A percentile compares a stretch with the other conserved stretches of the same genome.
These are phyloP conservation scores for Xerocomus potaroensis DNA, from an alignment of 768 basidiomycete species.

Conservation along the genomic window DNA sequence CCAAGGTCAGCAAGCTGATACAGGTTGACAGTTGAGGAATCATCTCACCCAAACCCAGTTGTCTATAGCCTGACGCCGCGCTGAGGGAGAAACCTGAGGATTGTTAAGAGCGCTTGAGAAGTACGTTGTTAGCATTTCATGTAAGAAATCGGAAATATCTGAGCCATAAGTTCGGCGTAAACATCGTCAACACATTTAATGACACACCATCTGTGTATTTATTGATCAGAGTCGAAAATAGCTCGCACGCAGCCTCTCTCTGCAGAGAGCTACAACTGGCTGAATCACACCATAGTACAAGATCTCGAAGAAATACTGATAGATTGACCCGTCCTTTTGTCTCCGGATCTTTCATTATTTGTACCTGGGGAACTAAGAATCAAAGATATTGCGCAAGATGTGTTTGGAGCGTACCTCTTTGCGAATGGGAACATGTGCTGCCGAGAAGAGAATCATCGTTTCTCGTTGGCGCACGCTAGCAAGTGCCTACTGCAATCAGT, in stretches of 20 bases:
- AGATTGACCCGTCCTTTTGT: conserved; percentile 45
- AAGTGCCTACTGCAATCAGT: conserved; percentile 11
- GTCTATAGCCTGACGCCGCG: conserved; percentile 48
- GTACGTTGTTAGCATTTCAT: conserved; percentile 39
- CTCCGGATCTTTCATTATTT: conserved; percentile 7
- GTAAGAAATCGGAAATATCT: conserved; percentile 49
- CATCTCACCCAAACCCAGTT: conserved; percentile 67
- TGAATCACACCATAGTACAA: conserved; percentile 59
- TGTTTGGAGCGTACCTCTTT: conserved; percentile 50
- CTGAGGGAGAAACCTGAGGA: conserved; percentile 23
- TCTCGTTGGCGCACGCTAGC: conserved; percentile 47
- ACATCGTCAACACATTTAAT: background rate
- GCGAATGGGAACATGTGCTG: conserved; percentile 58
- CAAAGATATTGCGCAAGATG: background rate
- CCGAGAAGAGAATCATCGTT: conserved; percentile 61
- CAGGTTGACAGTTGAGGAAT: background rate
- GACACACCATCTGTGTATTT: conserved; percentile 63
- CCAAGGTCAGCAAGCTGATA: conserved; percentile 1
- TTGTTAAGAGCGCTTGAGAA: conserved; percentile 48
- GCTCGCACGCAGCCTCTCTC: conserved; percentile 49
- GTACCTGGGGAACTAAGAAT: conserved; percentile 38
- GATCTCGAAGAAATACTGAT: conserved; percentile 45
- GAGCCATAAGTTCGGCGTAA: background rate
- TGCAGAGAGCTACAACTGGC: conserved; percentile 47
- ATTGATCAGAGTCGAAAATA: conserved; percentile 71